Base-by-base conservation (phyloP, 441 rosid genomes). In the Erodium texanum region DNA sequence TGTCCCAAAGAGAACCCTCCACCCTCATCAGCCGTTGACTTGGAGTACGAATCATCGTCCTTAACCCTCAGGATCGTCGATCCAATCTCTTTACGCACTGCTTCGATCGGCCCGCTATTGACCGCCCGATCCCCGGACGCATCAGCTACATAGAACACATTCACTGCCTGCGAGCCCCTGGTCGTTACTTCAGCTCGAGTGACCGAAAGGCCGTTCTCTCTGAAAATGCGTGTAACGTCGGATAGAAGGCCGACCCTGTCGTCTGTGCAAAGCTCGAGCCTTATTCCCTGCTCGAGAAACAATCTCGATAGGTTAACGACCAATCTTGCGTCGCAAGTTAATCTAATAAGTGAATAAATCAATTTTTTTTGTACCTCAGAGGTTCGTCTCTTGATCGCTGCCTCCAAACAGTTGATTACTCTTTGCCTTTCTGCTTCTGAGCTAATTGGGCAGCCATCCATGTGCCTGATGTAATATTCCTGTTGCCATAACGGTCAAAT, bases 341-440 rank as follows among this genome's bases (percentile, higher is more conserved):
- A 27, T 4, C 4, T 4, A 4, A 27, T 1, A 27, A 27, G 4
- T 27, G 29, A 27, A 27, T 4, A 27, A 27, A 27, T n/a, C n/a
- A n/a, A n/a, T n/a, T n/a, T 27, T 16, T 10, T 19, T 29, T 3
- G 22, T 66, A 94, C 99, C 96, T 92, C 98, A 7, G 90, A 86
- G 64, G 80, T 81, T 71, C 99, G 82, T 67, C 98, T 82, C 71
- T 83, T 86, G 68, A 94, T 86, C 0, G 99, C 99, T 69, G 99
- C 99, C 78, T 87, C 96, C 80, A 94, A 82, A 83, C 98, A 94
- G 68, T 87, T 68, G 58, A 92, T 83, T n/a, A 94, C 89, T 43
- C 98, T 80, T 66, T 87, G 94, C 79, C 96, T 86, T 86, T 94
- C 99, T 0, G 93, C 94, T 74, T 94, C 97, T 0, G 99, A 92